A percentile compares a stretch with the other conserved stretches of the same genome.
These are phyloP conservation scores for Saccharomycopsis microspora DNA, from an alignment of 805 yeast species.

Conservation along the genomic window DNA sequence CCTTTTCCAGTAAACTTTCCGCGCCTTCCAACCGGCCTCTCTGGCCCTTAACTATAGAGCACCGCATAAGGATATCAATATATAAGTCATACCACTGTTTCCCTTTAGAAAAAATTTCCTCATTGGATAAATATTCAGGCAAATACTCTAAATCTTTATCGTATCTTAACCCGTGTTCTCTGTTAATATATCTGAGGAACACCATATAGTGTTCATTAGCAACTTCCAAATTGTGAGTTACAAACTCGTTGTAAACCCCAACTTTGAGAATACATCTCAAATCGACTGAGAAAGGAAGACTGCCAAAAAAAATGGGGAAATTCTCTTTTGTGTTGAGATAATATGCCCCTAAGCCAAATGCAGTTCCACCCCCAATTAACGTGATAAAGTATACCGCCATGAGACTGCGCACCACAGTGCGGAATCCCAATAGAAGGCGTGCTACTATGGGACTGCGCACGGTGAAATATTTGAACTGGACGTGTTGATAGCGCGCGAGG, in stretches of 20 bases:
- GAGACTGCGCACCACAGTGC: slow-evolving; percentile 13
- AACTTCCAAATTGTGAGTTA: slow-evolving; percentile 22
- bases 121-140: slow-evolving; percentile 19
- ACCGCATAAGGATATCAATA: slow-evolving; percentile 29
- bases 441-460: slow-evolving; percentile 6
- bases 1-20: slow-evolving; percentile 20
- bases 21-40: slow-evolving; percentile 20
- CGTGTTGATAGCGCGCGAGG: not conserved
- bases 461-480: slow-evolving; percentile 6
- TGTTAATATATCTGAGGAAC: slow-evolving; percentile 23
- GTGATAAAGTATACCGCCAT: slow-evolving; percentile 11
- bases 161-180: slow-evolving; percentile 21
- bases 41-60: slow-evolving; percentile 25
- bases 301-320: slow-evolving; percentile 3
- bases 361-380: slow-evolving; percentile 8
- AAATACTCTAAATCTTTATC: slow-evolving; percentile 18
- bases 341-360: not conserved
- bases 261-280: slow-evolving; percentile 18
- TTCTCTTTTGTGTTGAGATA: slow-evolving; percentile 14
- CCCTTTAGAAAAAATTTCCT: slow-evolving; percentile 19
- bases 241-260: slow-evolving; percentile 29
- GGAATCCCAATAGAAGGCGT: slow-evolving; percentile 3
- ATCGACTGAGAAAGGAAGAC: not conserved
- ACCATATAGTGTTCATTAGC: slow-evolving; percentile 26
- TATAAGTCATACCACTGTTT: slow-evolving; percentile 25